Base-by-base conservation (phyloP, 2,329 filamentous ascomycete species). In the Nothopassalora personata region DNA sequence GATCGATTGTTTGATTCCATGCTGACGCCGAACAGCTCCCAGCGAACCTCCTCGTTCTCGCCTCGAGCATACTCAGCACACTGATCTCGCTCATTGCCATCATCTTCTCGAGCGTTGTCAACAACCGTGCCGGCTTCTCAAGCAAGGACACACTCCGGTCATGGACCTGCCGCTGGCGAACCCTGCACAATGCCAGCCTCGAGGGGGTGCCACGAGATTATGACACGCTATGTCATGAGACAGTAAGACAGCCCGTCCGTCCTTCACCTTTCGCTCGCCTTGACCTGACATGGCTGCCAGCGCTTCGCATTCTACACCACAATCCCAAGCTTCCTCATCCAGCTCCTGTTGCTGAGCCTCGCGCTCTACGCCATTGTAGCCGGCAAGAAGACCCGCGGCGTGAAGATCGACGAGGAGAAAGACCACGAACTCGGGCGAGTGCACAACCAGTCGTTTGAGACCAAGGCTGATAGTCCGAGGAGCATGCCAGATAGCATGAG, bases 271-370 rank as follows among this genome's bases (percentile, higher is more conserved):
- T 46, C 28, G 19, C 18, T 49, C 5, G 11, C 18, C 46, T 28
- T 28, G 5, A 49, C 28, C 39, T 43, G n/a, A 43, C 39, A 15
- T 18, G 1, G 9, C 4, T 47, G 3, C 15, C 59, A 76, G 73
- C 73, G 72, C 62, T 79, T 80, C 67, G 75, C 77, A 13, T 72
- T 76, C 47, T 78, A 75, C 62, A 74, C 75, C 23, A 75, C 75
- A 0, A 71, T 79, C 23, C 69, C 73, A 0, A 66, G 75, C 18
- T 75, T 79, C 60, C 53, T 79, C 47, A 50, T 79, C 48, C 71
- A 79, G 46, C 60, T 72, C 53, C 43, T 66, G 1, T 60, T 72
- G 7, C 61, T 71, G 36, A 50, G 53, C 11, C 50, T 66, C 10
- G 67, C 64, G 1, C 23, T 62, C 28, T 64, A 64, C 53, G 59